Percentiles rank a stretch among this genome's conserved stretches.
Evolutionary conservation across 495 filamentous ascomycete species (phyloP).

Genomic region (Xanthoparmelia taractica): DNA sequence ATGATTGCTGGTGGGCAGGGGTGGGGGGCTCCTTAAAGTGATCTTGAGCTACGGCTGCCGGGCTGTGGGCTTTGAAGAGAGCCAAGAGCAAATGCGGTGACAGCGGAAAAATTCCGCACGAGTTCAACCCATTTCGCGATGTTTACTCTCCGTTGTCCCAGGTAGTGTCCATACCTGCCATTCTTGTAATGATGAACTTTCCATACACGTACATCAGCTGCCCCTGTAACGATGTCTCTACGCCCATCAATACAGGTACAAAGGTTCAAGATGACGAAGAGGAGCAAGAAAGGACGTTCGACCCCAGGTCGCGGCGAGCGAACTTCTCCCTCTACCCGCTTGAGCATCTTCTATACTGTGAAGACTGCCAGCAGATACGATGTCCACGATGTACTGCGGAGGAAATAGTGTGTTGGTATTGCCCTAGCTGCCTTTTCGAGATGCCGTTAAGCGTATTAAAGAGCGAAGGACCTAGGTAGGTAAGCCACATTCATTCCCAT

Average conservation of each 20-base stretch:
- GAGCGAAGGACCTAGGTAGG: conserved; percentile 85
- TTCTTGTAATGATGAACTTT: conserved; percentile 38
- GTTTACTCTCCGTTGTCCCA: neutral
- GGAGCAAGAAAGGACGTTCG: conserved; percentile 73
- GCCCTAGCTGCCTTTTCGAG: conserved; percentile 93
- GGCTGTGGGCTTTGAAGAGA: neutral
- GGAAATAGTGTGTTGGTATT: conserved; percentile 89
- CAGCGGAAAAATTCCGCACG: neutral
- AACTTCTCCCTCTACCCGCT: conserved; percentile 87
- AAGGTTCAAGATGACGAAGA: conserved; percentile 43
- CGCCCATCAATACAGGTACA: conserved; percentile 6
- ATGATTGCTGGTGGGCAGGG: conserved; percentile 33
- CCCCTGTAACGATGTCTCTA: conserved; percentile 61
- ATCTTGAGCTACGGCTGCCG: neutral
- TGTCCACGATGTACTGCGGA: conserved; percentile 87
- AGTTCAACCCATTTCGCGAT: neutral
- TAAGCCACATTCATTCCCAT: conserved; percentile 10
- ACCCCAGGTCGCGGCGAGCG: conserved; percentile 73
- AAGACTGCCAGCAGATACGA: conserved; percentile 91
- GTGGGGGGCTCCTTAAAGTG: neutral
- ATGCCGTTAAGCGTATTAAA: conserved; percentile 83
- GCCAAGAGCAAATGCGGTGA: neutral
- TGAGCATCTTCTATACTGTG: conserved; percentile 91
- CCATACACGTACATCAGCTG: conserved; percentile 92
- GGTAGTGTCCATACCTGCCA: too few relatives aligned